Evolutionary conservation across 257 asterid species (phyloP).

Genomic region (Gynochthodes officinalis): DNA sequence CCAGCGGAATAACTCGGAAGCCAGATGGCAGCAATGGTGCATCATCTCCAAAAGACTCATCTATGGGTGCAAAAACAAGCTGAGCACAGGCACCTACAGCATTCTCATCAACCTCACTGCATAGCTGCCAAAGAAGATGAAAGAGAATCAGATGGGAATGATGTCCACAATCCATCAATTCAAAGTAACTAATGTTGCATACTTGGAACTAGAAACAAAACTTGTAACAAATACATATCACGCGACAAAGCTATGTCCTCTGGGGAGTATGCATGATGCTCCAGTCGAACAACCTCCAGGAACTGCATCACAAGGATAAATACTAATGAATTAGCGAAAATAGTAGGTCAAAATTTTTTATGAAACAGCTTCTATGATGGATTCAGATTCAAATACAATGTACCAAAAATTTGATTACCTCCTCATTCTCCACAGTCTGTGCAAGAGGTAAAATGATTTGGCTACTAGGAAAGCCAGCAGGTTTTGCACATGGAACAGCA

Average conservation of each 20-base stretch:
- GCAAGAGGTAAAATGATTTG: slow-evolving; percentile 78
- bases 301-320: slow-evolving; percentile 34
- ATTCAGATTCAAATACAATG: too few relatives aligned
- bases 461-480: slow-evolving; percentile 59
- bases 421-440: slow-evolving; percentile 70
- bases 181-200: not conserved
- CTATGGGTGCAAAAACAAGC: slow-evolving; percentile 91
- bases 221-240: slow-evolving; percentile 83
- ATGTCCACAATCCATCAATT: not conserved
- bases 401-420: slow-evolving; percentile 35
- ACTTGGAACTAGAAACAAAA: slow-evolving; percentile 12
- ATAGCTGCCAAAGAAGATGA: slow-evolving; percentile 40
- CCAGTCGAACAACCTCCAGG: slow-evolving; percentile 79
- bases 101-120: slow-evolving; percentile 81
- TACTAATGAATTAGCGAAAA: not conserved
- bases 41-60: slow-evolving; percentile 85
- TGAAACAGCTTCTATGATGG: not conserved
- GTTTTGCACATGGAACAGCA: slow-evolving; percentile 63
- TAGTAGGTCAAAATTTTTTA: not conserved
- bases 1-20: slow-evolving; percentile 84
- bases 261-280: slow-evolving; percentile 63
- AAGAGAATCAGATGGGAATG: not conserved
- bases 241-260: slow-evolving; percentile 72
- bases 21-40: slow-evolving; percentile 90
- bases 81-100: slow-evolving; percentile 71